These are phyloP conservation scores for Blastomyces percursus DNA, from an alignment of 2,329 filamentous ascomycete species.

Conservation along the genomic window DNA sequence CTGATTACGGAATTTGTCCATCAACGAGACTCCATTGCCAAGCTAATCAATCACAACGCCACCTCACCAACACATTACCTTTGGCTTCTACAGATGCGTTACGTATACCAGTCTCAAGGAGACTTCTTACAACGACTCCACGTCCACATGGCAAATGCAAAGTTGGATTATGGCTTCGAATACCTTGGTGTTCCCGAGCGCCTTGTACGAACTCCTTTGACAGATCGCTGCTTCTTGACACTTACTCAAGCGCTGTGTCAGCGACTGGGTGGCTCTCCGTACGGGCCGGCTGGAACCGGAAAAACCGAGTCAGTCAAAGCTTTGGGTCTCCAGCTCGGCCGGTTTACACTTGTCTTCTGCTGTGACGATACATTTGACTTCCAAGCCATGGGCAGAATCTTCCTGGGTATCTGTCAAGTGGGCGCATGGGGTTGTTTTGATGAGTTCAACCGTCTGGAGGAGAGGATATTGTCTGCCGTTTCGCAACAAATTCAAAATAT, in stretches of 20 bases:
- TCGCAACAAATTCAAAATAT: slow-evolving; percentile 99
- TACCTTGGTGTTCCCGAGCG: slow-evolving; percentile 94
- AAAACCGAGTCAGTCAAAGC: slow-evolving; percentile 99
- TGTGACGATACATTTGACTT: slow-evolving; percentile 99
- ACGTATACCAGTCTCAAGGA: slow-evolving; percentile 73
- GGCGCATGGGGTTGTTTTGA: slow-evolving; percentile 99
- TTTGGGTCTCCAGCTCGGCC: slow-evolving; percentile 85
- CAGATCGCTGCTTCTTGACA: slow-evolving; percentile 95
- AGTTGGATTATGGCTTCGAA: slow-evolving; percentile 92
- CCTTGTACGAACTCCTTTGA: slow-evolving; percentile 90
- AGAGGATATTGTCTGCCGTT: slow-evolving; percentile 92
- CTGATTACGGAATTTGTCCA: slow-evolving; percentile 98
- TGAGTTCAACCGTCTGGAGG: slow-evolving; percentile 98
- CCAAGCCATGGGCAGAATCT: slow-evolving; percentile 98
- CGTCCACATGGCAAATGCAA: slow-evolving; percentile 95
- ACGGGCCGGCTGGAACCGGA: slow-evolving; percentile 92
- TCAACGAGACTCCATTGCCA: slow-evolving; percentile 86
- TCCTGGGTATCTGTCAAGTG: slow-evolving; percentile 97
- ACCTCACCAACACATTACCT: slow-evolving; percentile 68
- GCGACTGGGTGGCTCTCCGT: slow-evolving; percentile 88
- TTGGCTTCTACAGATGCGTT: slow-evolving; percentile 96
- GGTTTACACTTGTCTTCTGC: slow-evolving; percentile 97
- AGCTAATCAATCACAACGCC: slow-evolving; percentile 65
- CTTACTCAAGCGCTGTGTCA: slow-evolving; percentile 93
- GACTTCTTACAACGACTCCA: slow-evolving; percentile 71